Conservation (phyloP, 2,329 filamentous ascomycete genomes). For the Hymenoscyphus repandus region DNA sequence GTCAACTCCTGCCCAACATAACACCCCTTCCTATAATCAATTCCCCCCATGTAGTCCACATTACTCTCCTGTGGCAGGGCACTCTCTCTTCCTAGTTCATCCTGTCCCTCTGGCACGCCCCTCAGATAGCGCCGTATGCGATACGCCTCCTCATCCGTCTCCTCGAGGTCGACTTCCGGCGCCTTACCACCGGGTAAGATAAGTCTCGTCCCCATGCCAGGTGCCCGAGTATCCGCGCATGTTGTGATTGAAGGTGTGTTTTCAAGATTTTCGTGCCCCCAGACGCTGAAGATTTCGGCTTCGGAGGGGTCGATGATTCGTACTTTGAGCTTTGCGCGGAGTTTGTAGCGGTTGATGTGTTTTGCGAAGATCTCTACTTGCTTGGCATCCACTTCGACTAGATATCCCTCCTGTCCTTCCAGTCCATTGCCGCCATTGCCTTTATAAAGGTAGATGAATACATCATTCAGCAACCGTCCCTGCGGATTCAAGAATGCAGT, state of each 20-base stretch:
- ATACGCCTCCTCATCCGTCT: conserved; percentile 56
- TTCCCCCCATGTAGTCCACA: conserved; percentile 76
- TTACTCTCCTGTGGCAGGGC: conserved; percentile 86
- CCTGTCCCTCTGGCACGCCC: conserved; percentile 80
- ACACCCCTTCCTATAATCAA: conserved; percentile 94
- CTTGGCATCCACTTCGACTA: conserved; percentile 76
- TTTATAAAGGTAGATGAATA: conserved; percentile 70
- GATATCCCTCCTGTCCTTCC: conserved; percentile 41
- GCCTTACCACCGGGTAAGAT: conserved; percentile 34
- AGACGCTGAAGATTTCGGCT: conserved; percentile 65
- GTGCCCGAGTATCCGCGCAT: conserved; percentile 46
- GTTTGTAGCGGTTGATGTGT: conserved; percentile 79
- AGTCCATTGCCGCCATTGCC: not conserved
- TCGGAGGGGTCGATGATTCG: conserved; percentile 61
- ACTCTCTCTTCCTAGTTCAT: conserved; percentile 65
- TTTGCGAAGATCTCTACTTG: conserved; percentile 58
- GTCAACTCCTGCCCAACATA: conserved; percentile 97
- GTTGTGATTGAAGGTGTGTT: conserved; percentile 22
- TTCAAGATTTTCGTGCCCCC: conserved; percentile 39
- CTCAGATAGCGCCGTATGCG: conserved; percentile 69
- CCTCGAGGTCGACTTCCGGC: conserved; percentile 34
- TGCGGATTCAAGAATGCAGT: conserved; percentile 80
- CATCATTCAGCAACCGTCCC: conserved; percentile 81
- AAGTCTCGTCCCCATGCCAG: conserved; percentile 50
- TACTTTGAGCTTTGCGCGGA: conserved; percentile 73